A percentile compares a stretch with the other conserved stretches of the same genome.
These are phyloP conservation scores for Calycina herbarum DNA, from an alignment of 2,329 filamentous ascomycete species.

Conservation along the genomic window DNA sequence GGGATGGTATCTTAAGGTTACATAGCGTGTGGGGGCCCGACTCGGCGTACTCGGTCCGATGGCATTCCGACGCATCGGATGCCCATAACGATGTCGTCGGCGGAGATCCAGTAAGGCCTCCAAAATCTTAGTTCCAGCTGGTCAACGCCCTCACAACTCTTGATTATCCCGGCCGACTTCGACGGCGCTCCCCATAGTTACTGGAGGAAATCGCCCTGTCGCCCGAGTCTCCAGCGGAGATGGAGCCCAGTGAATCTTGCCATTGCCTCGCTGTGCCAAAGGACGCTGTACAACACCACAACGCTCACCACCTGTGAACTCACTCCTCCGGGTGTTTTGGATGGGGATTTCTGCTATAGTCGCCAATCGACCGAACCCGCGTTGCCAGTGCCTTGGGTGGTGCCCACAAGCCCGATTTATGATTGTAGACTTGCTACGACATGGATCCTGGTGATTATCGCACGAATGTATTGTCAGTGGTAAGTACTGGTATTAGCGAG, in stretches of 20 bases:
- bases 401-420: conserved; percentile 17
- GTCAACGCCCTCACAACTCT: background rate
- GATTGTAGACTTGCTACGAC: conserved; percentile 26
- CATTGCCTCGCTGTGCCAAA: conserved; percentile 27
- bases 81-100: background rate
- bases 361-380: conserved; percentile 1
- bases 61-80: background rate
- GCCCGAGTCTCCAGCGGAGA: conserved; percentile 26
- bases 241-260: conserved; percentile 35
- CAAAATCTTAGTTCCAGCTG: background rate
- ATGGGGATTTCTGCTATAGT: background rate
- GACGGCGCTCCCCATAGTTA: background rate
- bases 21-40: background rate
- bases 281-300: conserved; percentile 3
- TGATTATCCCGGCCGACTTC: background rate
- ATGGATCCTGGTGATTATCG: conserved; percentile 40
- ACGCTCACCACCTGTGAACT: background rate
- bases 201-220: background rate
- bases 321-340: background rate
- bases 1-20: conserved; percentile 2
- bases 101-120: background rate
- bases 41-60: conserved; percentile 3
- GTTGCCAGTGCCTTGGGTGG: conserved; percentile 14
- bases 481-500: conserved; percentile 22
- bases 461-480: conserved; percentile 39